These are phyloP conservation scores for Penicillium maclennaniae DNA, from an alignment of 495 filamentous ascomycete species.

Conservation along the genomic window DNA sequence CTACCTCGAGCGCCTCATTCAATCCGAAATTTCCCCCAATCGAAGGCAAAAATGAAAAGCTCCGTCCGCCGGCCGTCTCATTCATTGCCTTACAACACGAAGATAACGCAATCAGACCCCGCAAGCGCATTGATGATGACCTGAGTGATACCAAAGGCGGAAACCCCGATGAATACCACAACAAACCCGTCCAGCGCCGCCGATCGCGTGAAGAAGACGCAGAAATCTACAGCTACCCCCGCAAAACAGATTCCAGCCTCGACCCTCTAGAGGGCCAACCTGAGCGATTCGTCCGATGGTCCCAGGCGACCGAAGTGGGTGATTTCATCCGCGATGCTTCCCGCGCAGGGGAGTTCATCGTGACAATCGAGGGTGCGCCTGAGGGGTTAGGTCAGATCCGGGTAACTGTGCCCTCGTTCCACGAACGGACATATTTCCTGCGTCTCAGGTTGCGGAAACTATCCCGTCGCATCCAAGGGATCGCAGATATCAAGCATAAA, in stretches of 20 bases:
- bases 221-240: constrained; percentile 36
- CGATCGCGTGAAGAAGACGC: constrained; percentile 28
- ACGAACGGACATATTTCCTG: constrained; percentile 84
- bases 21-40: constrained; percentile 83
- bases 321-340: constrained; percentile 95
- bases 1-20: constrained; percentile 86
- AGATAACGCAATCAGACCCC: constrained; percentile 50
- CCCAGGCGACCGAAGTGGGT: constrained; percentile 80
- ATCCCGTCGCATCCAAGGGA: constrained; percentile 57
- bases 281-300: constrained; percentile 79
- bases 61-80: constrained; percentile 67
- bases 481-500: constrained; percentile 71
- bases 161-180: neutral
- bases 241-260: constrained; percentile 21
- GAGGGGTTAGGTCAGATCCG: constrained; percentile 58
- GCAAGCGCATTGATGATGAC: constrained; percentile 49
- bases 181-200: constrained; percentile 7
- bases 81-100: constrained; percentile 77
- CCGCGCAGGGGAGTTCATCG: constrained; percentile 74
- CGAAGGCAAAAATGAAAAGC: constrained; percentile 50
- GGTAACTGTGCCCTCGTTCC: constrained; percentile 80
- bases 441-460: constrained; percentile 70
- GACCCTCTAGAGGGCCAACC: constrained; percentile 17
- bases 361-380: constrained; percentile 72
- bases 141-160: constrained; percentile 27